Evolutionary conservation across 257 asterid genomes (phyloP), one percentile per base, ranked within the genome.

Genomic region (Solanum chiquidenum): DNA sequence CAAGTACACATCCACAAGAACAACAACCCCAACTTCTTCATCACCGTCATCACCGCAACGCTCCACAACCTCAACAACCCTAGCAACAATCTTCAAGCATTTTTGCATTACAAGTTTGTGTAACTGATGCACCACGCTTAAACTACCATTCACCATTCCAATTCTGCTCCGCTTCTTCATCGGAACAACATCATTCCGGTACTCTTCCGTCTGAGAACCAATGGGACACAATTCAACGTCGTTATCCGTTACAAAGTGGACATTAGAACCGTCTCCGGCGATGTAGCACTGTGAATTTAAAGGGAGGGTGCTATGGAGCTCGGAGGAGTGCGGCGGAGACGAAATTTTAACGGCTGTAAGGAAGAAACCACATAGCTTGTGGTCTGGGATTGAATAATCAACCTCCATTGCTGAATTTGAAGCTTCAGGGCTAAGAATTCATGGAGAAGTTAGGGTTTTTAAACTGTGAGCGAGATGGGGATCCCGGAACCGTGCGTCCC

Each of bases 321-420:
- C 18, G 87, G 83, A 21, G 90, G 88, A 46, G 86, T 91, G 16
- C 69, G 71, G 42, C 8, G 69, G 42, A 52, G 92, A 88, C 46
- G 93, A 83, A 74, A 91, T 49, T 2, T 91, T 64, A 55, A 94
- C 89, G 16, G 93, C 98, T 31, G 92, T 88, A 27, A 88, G 86
- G 83, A 97, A 91, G 92, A 88, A 95, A 66, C 99, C 99, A 93
- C 98, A 94, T 87, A 95, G 98, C 85, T 93, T 94, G 92, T 91
- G 90, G 60, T 92, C 94, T 1, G 92, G 20, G 35, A 80, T 80
- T 9, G 85, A 80, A 80, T 9, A 27, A 14, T 80, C 42, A 29
- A 16, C 16, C 68, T 80, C 85, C 85, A 80, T 80, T 5, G 68
- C 10, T 80, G 27, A 46, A 46, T 18, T 80, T 35, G 84, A 77